phyloP scores from a whole-genome alignment of 257 asterid species.

The Solanum neorickii region DNA sequence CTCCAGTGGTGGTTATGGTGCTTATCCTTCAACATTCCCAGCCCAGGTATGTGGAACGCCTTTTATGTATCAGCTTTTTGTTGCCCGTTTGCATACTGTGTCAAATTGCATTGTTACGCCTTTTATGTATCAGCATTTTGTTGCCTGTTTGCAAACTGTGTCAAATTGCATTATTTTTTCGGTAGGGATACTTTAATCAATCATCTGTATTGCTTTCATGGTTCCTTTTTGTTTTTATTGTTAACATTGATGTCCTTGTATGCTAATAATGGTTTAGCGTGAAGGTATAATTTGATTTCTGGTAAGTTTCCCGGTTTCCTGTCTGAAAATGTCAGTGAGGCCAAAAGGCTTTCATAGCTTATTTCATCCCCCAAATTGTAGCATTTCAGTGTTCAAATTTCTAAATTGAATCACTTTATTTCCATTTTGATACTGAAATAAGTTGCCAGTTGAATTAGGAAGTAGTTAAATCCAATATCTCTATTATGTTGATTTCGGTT shows the following conservation, averaged over 20 bases:
- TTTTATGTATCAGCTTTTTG: not conserved
- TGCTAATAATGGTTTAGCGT: not conserved
- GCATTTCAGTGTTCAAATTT: not conserved
- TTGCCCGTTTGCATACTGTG: not conserved
- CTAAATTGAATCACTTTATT: not conserved
- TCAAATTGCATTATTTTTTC: not conserved
- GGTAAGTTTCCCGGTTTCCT: not conserved
- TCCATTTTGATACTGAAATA: not conserved
- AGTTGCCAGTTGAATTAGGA: not conserved
- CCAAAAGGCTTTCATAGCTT: not conserved
- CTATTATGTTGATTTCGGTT: not conserved
- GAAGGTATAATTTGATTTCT: not conserved
- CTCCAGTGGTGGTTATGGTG: slow-evolving; percentile 69
- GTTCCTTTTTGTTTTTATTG: not conserved
- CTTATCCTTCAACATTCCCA: slow-evolving; percentile 71
- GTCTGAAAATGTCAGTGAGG: not conserved
- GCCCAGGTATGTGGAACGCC: slow-evolving; percentile 42
- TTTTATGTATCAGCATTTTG: not conserved
- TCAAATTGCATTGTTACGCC: not conserved
- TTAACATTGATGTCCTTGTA: not conserved
- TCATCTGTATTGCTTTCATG: not conserved
- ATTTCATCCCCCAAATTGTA: not conserved
- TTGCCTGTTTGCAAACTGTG: not conserved
- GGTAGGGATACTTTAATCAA: not conserved
- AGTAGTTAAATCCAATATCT: not conserved